phyloP scores from a whole-genome alignment of 176 grass and related monocot species.

The Elaeis guineensis region DNA sequence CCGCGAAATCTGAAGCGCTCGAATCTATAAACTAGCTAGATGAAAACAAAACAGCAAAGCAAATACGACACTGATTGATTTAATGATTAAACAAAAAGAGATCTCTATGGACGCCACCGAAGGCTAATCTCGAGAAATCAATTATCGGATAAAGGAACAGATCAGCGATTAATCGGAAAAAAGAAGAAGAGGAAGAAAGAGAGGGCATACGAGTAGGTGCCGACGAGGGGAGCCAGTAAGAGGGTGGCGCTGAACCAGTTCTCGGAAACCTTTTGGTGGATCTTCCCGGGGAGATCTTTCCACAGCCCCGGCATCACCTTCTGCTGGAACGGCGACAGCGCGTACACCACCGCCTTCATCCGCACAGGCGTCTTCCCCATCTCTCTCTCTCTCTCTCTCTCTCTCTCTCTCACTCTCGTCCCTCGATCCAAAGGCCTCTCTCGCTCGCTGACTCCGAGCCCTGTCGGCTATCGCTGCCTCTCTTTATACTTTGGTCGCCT shows the following conservation, averaged over 20 bases:
- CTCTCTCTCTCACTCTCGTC: no score
- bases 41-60: no score
- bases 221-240: conserved; percentile 61
- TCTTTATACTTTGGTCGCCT: neutral
- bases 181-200: neutral
- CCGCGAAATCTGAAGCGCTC: no score
- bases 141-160: neutral
- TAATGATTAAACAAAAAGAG: no score
- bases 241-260: conserved; percentile 96
- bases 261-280: conserved; percentile 98
- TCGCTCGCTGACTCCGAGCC: neutral
- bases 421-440: no score
- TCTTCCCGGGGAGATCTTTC: conserved; percentile 95
- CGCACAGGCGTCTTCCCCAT: conserved; percentile 91
- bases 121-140: neutral
- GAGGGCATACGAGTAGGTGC: conserved; percentile 64
- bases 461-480: neutral
- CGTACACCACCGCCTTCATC: conserved; percentile 96
- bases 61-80: no score
- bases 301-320: conserved; percentile 94
- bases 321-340: conserved; percentile 98
- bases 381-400: neutral
- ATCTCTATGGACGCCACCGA: neutral
- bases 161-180: neutral
- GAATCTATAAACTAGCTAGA: no score